Percentiles rank a stretch among this genome's conserved stretches.
phyloP scores from a whole-genome alignment of 192 early-diverging fungal species.

The Thamnidium elegans region DNA sequence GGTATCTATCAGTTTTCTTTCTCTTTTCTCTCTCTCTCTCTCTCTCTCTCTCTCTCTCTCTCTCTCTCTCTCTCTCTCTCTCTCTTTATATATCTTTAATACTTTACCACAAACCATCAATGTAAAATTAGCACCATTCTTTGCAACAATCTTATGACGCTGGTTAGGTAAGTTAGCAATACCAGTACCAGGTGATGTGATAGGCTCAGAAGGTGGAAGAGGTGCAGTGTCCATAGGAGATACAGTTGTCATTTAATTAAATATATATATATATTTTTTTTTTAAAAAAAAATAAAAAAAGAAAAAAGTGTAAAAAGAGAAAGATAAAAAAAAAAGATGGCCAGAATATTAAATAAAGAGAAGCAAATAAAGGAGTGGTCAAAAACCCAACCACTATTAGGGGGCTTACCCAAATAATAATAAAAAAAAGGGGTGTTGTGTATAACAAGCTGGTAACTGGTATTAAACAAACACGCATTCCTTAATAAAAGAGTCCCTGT shows the following conservation, averaged over 20 bases:
- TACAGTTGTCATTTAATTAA: background rate
- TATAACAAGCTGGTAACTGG: background rate
- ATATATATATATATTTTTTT: background rate
- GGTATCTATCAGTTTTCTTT: too few relatives aligned
- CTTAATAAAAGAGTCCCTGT: background rate
- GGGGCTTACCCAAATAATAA: too few relatives aligned
- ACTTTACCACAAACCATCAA: constrained; percentile 93
- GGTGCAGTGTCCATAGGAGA: constrained; percentile 11
- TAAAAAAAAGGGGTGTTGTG: too few relatives aligned
- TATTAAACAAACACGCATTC: constrained; percentile 1
- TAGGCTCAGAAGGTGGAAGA: constrained; percentile 19
- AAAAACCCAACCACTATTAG: too few relatives aligned
- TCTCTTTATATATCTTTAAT: too few relatives aligned
- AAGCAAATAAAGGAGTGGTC: too few relatives aligned
- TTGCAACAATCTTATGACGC: constrained; percentile 87
- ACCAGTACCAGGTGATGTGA: constrained; percentile 55
- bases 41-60: too few relatives aligned
- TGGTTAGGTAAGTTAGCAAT: constrained; percentile 94
- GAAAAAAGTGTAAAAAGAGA: background rate
- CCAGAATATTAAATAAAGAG: too few relatives aligned
- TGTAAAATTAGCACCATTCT: constrained; percentile 93
- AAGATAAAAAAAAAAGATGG: background rate
- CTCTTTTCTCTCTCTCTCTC: too few relatives aligned
- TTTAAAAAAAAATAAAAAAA: background rate
- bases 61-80: too few relatives aligned